Conservation (phyloP, 2,329 filamentous ascomycete genomes). For the Beauveria sp. region DNA sequence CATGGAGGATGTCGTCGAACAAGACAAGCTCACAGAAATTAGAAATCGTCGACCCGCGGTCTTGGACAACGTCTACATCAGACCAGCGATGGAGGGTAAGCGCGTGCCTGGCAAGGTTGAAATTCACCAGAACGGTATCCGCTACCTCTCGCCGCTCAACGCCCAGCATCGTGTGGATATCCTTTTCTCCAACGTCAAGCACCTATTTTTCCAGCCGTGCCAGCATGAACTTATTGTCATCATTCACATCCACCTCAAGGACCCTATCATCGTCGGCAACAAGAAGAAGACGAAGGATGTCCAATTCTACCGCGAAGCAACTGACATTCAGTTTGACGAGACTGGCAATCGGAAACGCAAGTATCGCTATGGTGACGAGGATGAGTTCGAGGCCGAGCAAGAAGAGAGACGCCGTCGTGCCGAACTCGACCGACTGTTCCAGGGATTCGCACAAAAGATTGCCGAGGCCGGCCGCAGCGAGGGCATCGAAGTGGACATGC, state of each 20-base stretch:
- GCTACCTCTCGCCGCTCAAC: conserved; percentile 77
- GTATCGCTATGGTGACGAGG: conserved; percentile 94
- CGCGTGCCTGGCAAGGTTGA: conserved; percentile 92
- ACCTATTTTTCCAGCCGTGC: conserved; percentile 97
- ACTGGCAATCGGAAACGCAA: conserved; percentile 97
- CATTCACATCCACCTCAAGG: conserved; percentile 95
- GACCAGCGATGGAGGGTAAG: conserved; percentile 92
- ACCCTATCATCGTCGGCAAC: conserved; percentile 96
- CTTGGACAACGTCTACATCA: conserved; percentile 90
- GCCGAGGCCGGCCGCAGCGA: conserved; percentile 90
- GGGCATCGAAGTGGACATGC: conserved; percentile 88
- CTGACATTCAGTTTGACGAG: conserved; percentile 97
- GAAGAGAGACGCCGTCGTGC: conserved; percentile 86
- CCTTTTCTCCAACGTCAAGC: conserved; percentile 96
- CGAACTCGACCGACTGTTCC: conserved; percentile 93
- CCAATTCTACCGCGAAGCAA: conserved; percentile 96
- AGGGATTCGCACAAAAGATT: conserved; percentile 94
- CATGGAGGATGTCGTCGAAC: conserved; percentile 97
- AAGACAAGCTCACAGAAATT: conserved; percentile 94
- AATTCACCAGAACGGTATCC: conserved; percentile 97
- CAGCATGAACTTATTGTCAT: conserved; percentile 95
- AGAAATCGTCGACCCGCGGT: conserved; percentile 86
- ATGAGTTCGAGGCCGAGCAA: conserved; percentile 97
- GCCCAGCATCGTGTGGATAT: conserved; percentile 83
- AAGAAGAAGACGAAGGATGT: conserved; percentile 98